Base-by-base conservation (phyloP, 2,329 filamentous ascomycete genomes). In the Colletotrichum sp. region DNA sequence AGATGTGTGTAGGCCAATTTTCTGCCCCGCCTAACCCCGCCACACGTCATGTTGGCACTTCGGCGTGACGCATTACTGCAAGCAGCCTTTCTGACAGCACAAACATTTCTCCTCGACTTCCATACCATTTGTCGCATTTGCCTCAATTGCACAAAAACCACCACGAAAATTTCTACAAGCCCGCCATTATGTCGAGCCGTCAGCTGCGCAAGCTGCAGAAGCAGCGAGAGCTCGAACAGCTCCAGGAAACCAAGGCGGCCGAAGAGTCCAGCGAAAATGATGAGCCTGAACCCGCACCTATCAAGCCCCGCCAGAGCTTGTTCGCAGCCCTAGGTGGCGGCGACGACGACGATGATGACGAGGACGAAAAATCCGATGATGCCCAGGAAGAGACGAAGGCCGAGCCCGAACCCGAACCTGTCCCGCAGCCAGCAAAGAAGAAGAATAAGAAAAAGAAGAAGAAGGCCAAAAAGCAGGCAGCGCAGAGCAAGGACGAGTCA, bases 251-350 rank as follows among this genome's bases (percentile, higher is more conserved):
- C 1, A 80, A 79, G 7, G 81, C 78, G 7, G 82, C 81, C 65
- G 84, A 86, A 19, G 82, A 82, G 3, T 79, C 30, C n/a, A 80
- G 72, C 15, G 80, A 79, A 16, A 80, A 81, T 49, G 84, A 83
- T 1, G 81, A 83, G 39, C 82, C 84, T 9, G 81, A 80, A 57
- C 82, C 83, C 5, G 77, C 82, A 12, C 80, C 79, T 9, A 75
- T 80, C 6, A 88, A 85, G 78, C 84, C 87, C 13, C 86, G 87
- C 36, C 79, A 83, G 13, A 90, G 87, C 77, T 78, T 87, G 11
- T 92, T 92, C 78, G 90, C 90, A 11, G 89, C 90, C 1, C 83
- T 92, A 1, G 89, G 84, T 8, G 87, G 84, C 19, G 85, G 82
- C 4, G 86, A 86, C 19, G 84, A 86, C 4, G 83, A 85, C 2